Conservation (phyloP, 176 grass and related monocot species). For the Aegilops longissima region DNA sequence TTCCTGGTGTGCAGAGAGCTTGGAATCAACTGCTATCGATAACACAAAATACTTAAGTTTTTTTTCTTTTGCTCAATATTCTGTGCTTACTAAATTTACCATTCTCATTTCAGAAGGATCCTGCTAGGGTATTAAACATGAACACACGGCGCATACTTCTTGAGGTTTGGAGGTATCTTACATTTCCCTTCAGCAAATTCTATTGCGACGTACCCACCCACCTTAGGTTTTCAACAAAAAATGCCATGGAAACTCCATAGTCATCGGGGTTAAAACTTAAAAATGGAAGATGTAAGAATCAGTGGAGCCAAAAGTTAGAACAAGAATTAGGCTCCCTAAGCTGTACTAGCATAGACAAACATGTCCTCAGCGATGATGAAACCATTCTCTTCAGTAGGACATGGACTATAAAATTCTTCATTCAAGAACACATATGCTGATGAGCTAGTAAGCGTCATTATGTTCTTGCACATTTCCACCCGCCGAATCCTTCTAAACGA, state of each 20-base stretch:
- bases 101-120: conserved; percentile 73
- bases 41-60: neutral
- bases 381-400: neutral
- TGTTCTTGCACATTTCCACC: neutral
- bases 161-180: conserved; percentile 85
- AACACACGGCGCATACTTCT: conserved; percentile 71
- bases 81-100: neutral
- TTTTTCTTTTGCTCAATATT: neutral
- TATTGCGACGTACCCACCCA: neutral
- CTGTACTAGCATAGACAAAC: neutral
- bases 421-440: neutral
- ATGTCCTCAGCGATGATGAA: neutral
- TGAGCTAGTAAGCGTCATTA: neutral
- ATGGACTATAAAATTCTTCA: neutral
- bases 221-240: neutral
- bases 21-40: neutral
- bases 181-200: neutral
- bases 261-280: neutral
- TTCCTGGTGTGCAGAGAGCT: neutral
- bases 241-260: neutral
- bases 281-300: neutral
- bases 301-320: neutral
- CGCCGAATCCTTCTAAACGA: neutral
- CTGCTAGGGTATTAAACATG: conserved; percentile 63
- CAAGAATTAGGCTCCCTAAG: neutral